These are phyloP conservation scores for Aeschynomene evenia DNA, from an alignment of 306 rosid genomes.

Conservation along the genomic window DNA sequence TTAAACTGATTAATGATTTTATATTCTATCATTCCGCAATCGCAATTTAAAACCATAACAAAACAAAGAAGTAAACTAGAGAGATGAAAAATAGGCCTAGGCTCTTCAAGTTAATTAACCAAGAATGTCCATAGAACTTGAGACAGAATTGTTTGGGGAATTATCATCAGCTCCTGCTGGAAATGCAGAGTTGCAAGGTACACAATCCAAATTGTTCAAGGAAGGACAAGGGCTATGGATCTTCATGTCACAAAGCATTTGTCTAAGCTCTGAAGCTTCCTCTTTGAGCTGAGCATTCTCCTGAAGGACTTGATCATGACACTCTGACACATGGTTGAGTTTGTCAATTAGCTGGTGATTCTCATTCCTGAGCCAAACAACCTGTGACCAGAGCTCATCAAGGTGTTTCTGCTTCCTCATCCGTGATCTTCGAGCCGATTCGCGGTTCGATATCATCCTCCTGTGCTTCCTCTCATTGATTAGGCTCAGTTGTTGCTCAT, in stretches of 20 bases:
- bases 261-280: constrained; percentile 72
- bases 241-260: constrained; percentile 65
- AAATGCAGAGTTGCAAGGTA: constrained; percentile 45
- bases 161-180: constrained; percentile 47
- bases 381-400: constrained; percentile 96
- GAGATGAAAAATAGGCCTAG: constrained; percentile 11
- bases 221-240: constrained; percentile 55
- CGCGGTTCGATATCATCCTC: constrained; percentile 94
- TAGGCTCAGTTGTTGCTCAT: constrained; percentile 63
- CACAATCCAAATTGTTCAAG: constrained; percentile 54
- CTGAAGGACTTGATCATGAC: constrained; percentile 56
- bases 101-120: constrained; percentile 35
- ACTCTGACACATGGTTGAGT: constrained; percentile 64
- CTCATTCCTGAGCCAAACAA: constrained; percentile 83
- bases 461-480: constrained; percentile 82
- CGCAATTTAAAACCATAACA: neutral
- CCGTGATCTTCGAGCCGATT: constrained; percentile 86
- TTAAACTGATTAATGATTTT: too few species aligned
- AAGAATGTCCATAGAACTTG: constrained; percentile 53
- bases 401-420: constrained; percentile 93
- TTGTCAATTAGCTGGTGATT: constrained; percentile 71
- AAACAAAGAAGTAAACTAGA: neutral
- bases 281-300: constrained; percentile 78
- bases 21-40: too few species aligned
- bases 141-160: constrained; percentile 53